Conservation (phyloP, 176 grass and related monocot genomes). For the Aegilops speltoides region DNA sequence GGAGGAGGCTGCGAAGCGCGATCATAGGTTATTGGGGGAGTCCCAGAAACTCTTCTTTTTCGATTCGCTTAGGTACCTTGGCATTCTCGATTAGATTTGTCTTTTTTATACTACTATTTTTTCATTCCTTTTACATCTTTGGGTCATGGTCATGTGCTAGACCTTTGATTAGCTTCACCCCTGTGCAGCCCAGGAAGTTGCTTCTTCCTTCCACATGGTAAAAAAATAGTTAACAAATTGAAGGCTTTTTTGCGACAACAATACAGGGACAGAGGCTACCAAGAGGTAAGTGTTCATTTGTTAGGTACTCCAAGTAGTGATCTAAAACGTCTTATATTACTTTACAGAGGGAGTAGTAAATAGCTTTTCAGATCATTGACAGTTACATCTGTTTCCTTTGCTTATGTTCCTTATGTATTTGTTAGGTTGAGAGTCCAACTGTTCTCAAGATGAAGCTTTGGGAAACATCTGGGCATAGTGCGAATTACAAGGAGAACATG, state of each 20-base stretch:
- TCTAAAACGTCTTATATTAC: too few relatives aligned
- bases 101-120: not conserved
- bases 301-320: too few relatives aligned
- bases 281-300: constrained; percentile 71
- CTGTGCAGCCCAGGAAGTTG: constrained; percentile 82
- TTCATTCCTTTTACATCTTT: not conserved
- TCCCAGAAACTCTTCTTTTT: constrained; percentile 98
- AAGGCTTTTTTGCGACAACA: constrained; percentile 66
- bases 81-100: constrained; percentile 13
- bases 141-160: not conserved
- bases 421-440: constrained; percentile 82
- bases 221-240: constrained; percentile 93
- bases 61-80: constrained; percentile 81
- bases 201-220: constrained; percentile 93
- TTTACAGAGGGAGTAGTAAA: not conserved
- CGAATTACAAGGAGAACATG: constrained; percentile 98
- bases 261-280: constrained; percentile 86
- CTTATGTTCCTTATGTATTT: constrained; percentile 21
- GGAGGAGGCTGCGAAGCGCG: constrained; percentile 91
- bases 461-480: constrained; percentile 95
- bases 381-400: not conserved
- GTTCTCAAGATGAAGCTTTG: constrained; percentile 99
- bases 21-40: constrained; percentile 84
- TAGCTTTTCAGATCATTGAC: not conserved
- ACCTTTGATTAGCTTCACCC: not conserved